Base-by-base conservation (phyloP, 768 basidiomycete genomes). In the Pleurotus salmoneostramineus region DNA sequence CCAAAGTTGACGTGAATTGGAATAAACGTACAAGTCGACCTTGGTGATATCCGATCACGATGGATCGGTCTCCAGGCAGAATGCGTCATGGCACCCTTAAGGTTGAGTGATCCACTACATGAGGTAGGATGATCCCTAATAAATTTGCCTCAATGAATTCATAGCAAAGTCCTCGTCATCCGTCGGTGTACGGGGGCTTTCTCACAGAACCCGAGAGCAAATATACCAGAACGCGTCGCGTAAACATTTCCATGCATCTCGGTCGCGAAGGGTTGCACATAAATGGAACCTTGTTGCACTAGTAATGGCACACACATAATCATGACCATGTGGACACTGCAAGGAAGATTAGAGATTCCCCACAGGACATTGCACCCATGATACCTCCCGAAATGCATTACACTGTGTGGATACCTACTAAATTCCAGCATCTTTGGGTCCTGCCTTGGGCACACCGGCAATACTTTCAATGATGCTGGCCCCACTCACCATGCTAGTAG, bases 401-500 rank as follows among this genome's bases (percentile, higher is more conserved):
- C 58, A 57, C 57, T 59, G 49, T 57, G 21, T 32, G 21, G 34
- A 14, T 40, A 36, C 34, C 70, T 68, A 27, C 21, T 27, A 79
- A 60, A 81, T 68, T 36, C 71, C 73, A 56, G 73, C 76, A 64
- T 79, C 78, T 68, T 77, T 83, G 14, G 74, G 63, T 56, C 69
- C 65, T 48, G 65, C 58, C 58, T 70, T 71, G 35, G 62, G 59
- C 17, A 68, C 60, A 43, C 79, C 84, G 56, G 82, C 81, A 59
- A 91, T 81, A 62, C 87, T 79, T 66, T 89, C 87, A 52, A 91
- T 76, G 59, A 92, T 75, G 68, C 80, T 84, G 48, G 76, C 74
- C 56, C 95, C 95, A 65, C 81, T 96, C 60, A 96, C 77, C 33
- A 97, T 93, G 11, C 92, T 89, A 27, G 95, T 97, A 3, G 95